Conservation (phyloP, 192 early-diverging fungal genomes). For the Backusella morwellensis region DNA sequence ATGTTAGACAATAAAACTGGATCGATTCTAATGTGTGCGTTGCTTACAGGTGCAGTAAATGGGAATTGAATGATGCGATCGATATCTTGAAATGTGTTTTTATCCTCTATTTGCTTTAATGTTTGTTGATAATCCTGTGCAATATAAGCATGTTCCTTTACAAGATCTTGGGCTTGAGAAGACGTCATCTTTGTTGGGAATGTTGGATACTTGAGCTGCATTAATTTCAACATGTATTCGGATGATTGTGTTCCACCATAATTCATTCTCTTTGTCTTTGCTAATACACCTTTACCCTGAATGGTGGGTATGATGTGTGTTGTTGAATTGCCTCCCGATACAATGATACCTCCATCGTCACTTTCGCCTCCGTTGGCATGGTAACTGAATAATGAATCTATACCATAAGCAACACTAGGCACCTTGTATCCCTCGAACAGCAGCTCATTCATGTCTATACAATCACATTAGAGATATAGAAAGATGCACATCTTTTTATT, state of each 20-base stretch:
- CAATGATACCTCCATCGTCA: slow-evolving; percentile 64
- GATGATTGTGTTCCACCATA: slow-evolving; percentile 76
- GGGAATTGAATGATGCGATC: slow-evolving; percentile 82
- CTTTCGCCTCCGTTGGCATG: slow-evolving; percentile 65
- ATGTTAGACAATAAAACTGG: too few species aligned
- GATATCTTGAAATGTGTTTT: slow-evolving; percentile 55
- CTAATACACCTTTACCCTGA: slow-evolving; percentile 55
- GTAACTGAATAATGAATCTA: slow-evolving; percentile 87
- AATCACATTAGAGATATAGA: not conserved
- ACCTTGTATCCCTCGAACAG: slow-evolving; percentile 84
- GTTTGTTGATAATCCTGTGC: slow-evolving; percentile 75
- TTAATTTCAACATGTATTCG: slow-evolving; percentile 80
- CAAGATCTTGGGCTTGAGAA: slow-evolving; percentile 71
- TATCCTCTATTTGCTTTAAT: slow-evolving; percentile 60
- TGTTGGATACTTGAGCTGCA: slow-evolving; percentile 89
- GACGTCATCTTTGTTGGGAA: slow-evolving; percentile 83
- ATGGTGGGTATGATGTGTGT: slow-evolving; percentile 78
- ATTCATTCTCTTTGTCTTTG: slow-evolving; percentile 72
- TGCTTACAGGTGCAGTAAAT: slow-evolving; percentile 57
- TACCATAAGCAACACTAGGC: slow-evolving; percentile 77
- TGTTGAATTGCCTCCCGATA: slow-evolving; percentile 68
- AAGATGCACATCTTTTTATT: not conserved
- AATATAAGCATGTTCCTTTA: slow-evolving; percentile 66
- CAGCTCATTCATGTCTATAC: slow-evolving; percentile 78
- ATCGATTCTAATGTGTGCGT: too few species aligned